phyloP scores from a whole-genome alignment of 306 rosid genomes.

The Prunus padus region DNA sequence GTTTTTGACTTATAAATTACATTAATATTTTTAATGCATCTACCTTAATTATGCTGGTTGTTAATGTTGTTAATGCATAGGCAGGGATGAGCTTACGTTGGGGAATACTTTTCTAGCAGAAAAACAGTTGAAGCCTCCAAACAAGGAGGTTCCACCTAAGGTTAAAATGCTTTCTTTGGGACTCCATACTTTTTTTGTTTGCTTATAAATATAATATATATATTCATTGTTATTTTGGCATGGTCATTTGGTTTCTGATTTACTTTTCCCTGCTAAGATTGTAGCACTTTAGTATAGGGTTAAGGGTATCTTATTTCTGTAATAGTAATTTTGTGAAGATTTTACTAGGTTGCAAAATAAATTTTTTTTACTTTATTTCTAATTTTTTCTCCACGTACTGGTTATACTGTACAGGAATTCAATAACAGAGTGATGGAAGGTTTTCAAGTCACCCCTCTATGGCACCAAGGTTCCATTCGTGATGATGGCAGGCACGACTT shows the following conservation, averaged over 20 bases:
- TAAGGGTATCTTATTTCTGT: neutral
- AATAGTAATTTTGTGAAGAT: constrained; percentile 3
- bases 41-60: neutral
- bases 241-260: neutral
- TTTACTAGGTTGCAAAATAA: neutral
- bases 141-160: constrained; percentile 78
- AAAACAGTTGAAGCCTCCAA: constrained; percentile 60
- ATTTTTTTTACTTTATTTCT: neutral
- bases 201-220: too few relatives aligned
- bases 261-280: neutral
- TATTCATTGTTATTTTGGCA: neutral
- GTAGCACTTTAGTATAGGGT: neutral
- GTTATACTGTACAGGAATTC: constrained; percentile 59
- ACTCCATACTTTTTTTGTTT: neutral
- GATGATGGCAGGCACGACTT: constrained; percentile 79
- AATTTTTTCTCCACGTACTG: neutral
- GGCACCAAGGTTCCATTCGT: constrained; percentile 87
- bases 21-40: neutral
- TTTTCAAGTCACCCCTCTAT: constrained; percentile 91
- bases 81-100: constrained; percentile 71
- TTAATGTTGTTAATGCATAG: constrained; percentile 39
- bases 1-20: neutral
- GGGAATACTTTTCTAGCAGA: constrained; percentile 70
- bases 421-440: constrained; percentile 74
- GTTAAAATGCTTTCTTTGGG: constrained; percentile 34